These are phyloP conservation scores for Lumnitzera racemosa DNA, from an alignment of 345 rosid genomes.

Conservation along the genomic window DNA sequence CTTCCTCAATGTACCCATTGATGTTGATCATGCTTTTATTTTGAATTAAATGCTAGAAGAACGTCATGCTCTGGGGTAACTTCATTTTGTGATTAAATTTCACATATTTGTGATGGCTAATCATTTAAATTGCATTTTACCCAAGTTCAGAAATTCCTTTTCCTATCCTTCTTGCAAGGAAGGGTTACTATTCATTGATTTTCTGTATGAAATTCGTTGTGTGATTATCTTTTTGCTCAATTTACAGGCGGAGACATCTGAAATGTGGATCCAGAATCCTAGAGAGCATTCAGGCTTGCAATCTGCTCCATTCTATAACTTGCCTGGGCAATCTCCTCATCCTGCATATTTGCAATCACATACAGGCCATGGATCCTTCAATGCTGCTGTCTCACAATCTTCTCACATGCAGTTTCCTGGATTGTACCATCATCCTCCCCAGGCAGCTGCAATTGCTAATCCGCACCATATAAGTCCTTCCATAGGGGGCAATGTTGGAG, in stretches of 20 bases:
- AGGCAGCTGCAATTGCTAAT: constrained; percentile 58
- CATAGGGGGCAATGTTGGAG: constrained; percentile 73
- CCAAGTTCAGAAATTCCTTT: too few species aligned
- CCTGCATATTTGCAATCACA: constrained; percentile 73
- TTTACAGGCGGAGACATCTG: constrained; percentile 76
- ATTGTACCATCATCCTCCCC: constrained; percentile 66
- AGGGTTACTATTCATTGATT: too few species aligned
- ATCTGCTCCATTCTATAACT: constrained; percentile 65
- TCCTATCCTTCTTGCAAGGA: too few species aligned
- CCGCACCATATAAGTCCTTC: constrained; percentile 77
- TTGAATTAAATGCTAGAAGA: too few species aligned
- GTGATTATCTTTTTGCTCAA: background rate
- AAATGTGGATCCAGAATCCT: constrained; percentile 87
- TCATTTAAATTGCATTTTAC: too few species aligned
- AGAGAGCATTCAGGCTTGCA: constrained; percentile 69
- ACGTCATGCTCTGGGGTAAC: too few species aligned
- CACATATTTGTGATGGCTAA: too few species aligned
- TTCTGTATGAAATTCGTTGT: background rate
- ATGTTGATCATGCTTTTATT: too few species aligned
- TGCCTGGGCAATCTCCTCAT: constrained; percentile 80
- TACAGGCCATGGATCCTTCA: constrained; percentile 71
- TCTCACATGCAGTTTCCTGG: constrained; percentile 93
- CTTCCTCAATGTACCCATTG: too few species aligned
- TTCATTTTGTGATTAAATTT: too few species aligned
- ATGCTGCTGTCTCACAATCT: constrained; percentile 71